Percentiles rank a stretch among this genome's conserved stretches.
These are phyloP conservation scores for Persicaria tinctoria DNA, from an alignment of 148 eudicot species.

Conservation along the genomic window DNA sequence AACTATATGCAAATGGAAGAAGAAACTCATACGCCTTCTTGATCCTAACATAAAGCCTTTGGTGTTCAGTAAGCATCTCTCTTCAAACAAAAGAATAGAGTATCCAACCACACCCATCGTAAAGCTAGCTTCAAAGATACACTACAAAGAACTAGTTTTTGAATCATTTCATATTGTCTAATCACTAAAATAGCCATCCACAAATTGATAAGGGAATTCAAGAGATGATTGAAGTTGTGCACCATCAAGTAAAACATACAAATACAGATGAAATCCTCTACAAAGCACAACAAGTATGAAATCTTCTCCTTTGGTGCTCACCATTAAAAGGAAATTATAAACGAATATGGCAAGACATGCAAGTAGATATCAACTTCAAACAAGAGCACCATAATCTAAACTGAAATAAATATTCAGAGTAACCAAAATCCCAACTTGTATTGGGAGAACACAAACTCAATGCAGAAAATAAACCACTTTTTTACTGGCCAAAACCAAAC, in stretches of 20 bases:
- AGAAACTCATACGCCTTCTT: neutral
- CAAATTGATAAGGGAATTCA: neutral
- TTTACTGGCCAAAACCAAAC: neutral
- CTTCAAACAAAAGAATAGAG: neutral
- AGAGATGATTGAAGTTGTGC: neutral
- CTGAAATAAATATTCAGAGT: neutral
- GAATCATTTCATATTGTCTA: neutral
- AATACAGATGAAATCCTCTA: neutral
- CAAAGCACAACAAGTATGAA: neutral
- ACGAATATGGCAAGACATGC: too few species aligned
- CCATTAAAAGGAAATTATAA: neutral
- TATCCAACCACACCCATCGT: neutral
- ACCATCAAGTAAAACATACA: neutral
- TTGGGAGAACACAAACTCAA: neutral
- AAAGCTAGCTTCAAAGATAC: neutral
- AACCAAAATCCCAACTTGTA: too few species aligned
- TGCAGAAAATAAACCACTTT: neutral
- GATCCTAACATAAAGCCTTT: neutral
- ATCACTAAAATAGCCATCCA: neutral
- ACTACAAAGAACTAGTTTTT: neutral
- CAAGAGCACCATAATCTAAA: neutral
- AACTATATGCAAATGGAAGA: slow-evolving; percentile 28
- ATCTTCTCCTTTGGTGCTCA: neutral
- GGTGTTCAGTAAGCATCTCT: neutral
- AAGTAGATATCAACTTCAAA: neutral